Percentiles rank a stretch among this genome's conserved stretches.
Conservation (phyloP, 345 rosid genomes). For the Eucalyptus guilfoylei region DNA sequence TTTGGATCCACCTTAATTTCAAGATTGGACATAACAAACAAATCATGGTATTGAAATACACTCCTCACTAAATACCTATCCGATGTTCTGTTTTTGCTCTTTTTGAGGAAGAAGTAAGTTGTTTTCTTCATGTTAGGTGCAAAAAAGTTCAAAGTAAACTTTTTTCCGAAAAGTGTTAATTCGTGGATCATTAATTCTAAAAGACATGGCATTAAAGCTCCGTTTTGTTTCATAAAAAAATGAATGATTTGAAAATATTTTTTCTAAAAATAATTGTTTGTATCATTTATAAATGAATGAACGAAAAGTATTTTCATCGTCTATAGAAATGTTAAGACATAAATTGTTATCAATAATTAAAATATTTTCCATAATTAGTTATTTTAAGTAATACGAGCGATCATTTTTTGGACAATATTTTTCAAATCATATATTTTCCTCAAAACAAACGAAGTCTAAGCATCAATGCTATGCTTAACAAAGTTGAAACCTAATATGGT, state of each 20-base stretch:
- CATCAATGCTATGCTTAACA: neutral
- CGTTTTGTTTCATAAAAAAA: too few relatives aligned
- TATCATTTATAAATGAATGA: too few relatives aligned
- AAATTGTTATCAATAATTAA: too few relatives aligned
- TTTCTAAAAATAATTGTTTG: too few relatives aligned
- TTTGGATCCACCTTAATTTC: neutral
- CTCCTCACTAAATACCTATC: neutral
- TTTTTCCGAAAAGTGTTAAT: neutral
- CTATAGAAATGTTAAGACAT: too few relatives aligned
- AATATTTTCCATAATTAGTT: too few relatives aligned
- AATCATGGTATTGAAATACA: neutral
- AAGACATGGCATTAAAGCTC: neutral
- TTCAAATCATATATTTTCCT: too few relatives aligned
- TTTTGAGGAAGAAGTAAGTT: neutral
- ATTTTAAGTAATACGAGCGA: fast-evolving
- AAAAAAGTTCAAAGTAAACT: neutral
- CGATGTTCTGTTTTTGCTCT: neutral
- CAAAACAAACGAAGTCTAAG: neutral
- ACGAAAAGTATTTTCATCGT: too few relatives aligned
- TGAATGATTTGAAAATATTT: too few relatives aligned
- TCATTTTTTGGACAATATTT: too few relatives aligned
- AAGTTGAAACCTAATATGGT: neutral
- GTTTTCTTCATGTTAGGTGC: neutral
- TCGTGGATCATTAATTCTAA: neutral
- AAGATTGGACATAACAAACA: neutral